Evolutionary conservation across 2,329 filamentous ascomycete genomes (phyloP).

Genomic region (Phyllachora maydis): DNA sequence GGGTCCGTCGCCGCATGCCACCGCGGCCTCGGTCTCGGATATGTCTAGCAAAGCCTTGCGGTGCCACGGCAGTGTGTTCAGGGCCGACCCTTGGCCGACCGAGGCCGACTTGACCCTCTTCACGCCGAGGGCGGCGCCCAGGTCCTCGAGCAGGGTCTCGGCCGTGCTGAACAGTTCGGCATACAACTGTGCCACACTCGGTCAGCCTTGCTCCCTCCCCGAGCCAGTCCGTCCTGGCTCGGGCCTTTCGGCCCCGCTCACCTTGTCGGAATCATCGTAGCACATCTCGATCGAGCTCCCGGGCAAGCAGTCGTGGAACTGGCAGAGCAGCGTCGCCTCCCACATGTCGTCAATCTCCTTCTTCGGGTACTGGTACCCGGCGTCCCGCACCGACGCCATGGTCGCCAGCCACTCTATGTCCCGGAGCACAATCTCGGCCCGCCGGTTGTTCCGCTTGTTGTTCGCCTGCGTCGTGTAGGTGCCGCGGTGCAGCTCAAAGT

Average conservation of each 20-base stretch:
- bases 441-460: constrained; percentile 89
- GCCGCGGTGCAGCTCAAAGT: constrained; percentile 91
- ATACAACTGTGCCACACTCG: constrained; percentile 50
- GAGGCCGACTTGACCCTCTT: constrained; percentile 17
- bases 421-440: constrained; percentile 64
- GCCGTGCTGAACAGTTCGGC: constrained; percentile 63
- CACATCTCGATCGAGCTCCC: constrained; percentile 96
- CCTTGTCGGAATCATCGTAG: constrained; percentile 83
- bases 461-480: constrained; percentile 96
- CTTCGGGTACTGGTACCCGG: constrained; percentile 76
- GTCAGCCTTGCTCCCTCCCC: too few species aligned
- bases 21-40: constrained; percentile 26
- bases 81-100: constrained; percentile 31
- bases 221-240: too few species aligned
- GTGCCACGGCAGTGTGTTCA: constrained; percentile 81
- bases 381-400: constrained; percentile 53
- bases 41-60: constrained; percentile 50
- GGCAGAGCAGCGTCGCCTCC: constrained; percentile 78
- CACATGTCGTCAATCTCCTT: constrained; percentile 89
- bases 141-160: constrained; percentile 46
- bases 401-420: constrained; percentile 81
- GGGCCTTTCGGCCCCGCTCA: too few species aligned
- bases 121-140: constrained; percentile 47
- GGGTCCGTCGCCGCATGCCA: constrained; percentile 35
- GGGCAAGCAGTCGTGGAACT: constrained; percentile 94